A percentile compares a stretch with the other conserved stretches of the same genome.
Conservation (phyloP, 2,329 filamentous ascomycete species). For the Colletotrichum truncatum region DNA sequence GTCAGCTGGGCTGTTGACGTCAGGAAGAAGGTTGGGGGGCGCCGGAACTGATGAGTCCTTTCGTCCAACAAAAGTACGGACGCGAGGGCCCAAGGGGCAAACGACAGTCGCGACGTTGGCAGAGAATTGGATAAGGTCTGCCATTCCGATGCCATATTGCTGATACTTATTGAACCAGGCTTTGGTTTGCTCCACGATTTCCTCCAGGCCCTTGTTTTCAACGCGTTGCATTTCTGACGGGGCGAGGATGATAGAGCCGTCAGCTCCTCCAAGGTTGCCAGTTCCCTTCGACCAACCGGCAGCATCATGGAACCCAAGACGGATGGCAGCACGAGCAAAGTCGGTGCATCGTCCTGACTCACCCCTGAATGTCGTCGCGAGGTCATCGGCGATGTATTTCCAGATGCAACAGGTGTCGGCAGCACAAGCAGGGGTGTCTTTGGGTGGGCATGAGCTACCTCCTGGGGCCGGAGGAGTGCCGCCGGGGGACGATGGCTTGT, state of each 20-base stretch:
- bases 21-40: constrained; percentile 52
- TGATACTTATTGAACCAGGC: constrained; percentile 50
- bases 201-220: constrained; percentile 57
- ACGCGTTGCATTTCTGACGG: constrained; percentile 43
- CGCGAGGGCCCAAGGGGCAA: constrained; percentile 53
- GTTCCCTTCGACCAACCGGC: constrained; percentile 50
- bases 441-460: constrained; percentile 24
- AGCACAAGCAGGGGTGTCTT: constrained; percentile 39
- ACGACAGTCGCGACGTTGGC: constrained; percentile 57
- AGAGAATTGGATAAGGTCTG: constrained; percentile 64
- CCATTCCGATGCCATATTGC: constrained; percentile 51
- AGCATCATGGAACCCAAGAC: constrained; percentile 58
- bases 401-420: constrained; percentile 53
- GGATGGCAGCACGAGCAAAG: constrained; percentile 52
- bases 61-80: constrained; percentile 60
- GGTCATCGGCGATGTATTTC: constrained; percentile 50
- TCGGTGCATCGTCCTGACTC: constrained; percentile 49
- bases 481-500: background rate
- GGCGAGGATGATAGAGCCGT: constrained; percentile 53
- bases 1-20: constrained; percentile 50
- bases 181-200: constrained; percentile 49
- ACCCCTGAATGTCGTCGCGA: constrained; percentile 45
- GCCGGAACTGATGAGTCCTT: constrained; percentile 50
- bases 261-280: constrained; percentile 49
- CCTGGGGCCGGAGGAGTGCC: background rate